phyloP scores from a whole-genome alignment of 441 rosid species.

The Hypseocharis bilobata region DNA sequence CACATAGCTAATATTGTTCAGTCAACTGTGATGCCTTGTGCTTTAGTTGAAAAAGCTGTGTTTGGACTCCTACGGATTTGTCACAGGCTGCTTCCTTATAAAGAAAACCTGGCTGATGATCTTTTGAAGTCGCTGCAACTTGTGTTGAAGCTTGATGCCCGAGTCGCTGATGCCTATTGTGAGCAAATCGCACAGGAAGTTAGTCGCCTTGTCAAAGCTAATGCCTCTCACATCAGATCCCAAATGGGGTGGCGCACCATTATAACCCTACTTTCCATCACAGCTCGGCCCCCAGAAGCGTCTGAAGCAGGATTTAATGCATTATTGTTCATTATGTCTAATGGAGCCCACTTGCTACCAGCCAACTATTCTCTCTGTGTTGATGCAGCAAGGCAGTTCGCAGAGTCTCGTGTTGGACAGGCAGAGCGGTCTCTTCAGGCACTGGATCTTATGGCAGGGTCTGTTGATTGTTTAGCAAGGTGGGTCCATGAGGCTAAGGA shows the following conservation, averaged over 20 bases:
- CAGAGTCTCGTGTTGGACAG: slow-evolving; percentile 91
- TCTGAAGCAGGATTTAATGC: slow-evolving; percentile 83
- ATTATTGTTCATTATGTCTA: slow-evolving; percentile 61
- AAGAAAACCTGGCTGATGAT: slow-evolving; percentile 86
- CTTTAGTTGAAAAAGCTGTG: slow-evolving; percentile 81
- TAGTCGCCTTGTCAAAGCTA: slow-evolving; percentile 84
- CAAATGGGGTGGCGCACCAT: slow-evolving; percentile 89
- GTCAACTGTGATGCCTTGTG: slow-evolving; percentile 81
- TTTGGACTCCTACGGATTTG: slow-evolving; percentile 88
- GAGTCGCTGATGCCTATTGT: slow-evolving; percentile 93
- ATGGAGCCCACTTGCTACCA: slow-evolving; percentile 66
- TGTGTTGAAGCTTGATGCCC: slow-evolving; percentile 84
- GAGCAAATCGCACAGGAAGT: slow-evolving; percentile 87
- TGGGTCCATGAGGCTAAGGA: slow-evolving; percentile 64
- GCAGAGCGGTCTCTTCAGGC: slow-evolving; percentile 65
- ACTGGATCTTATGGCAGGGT: slow-evolving; percentile 74
- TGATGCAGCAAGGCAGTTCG: slow-evolving; percentile 88
- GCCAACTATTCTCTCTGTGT: slow-evolving; percentile 66
- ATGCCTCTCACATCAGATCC: slow-evolving; percentile 83
- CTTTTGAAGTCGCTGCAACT: slow-evolving; percentile 86
- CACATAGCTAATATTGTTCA: slow-evolving; percentile 85
- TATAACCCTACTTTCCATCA: slow-evolving; percentile 68
- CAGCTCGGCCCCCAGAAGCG: slow-evolving; percentile 93
- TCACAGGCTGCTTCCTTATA: slow-evolving; percentile 88
- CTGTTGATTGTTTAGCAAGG: slow-evolving; percentile 57